Evolutionary conservation across 306 rosid genomes (phyloP), one percentile per base, ranked within the genome.

Genomic region (Prunus campanulata): DNA sequence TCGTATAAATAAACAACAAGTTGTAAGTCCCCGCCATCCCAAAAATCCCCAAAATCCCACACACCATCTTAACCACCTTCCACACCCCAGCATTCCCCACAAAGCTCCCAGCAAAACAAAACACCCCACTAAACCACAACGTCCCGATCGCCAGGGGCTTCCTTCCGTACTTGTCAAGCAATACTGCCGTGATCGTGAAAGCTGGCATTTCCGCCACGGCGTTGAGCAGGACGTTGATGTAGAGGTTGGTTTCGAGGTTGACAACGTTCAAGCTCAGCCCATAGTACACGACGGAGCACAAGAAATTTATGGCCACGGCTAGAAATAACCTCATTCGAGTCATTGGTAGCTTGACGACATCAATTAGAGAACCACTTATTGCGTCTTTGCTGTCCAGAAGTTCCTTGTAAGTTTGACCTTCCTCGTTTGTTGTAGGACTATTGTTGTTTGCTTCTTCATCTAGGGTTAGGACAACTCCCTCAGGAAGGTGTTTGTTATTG

Each of bases 11-110:
- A 60, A 90, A 94, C 74, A 94, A 44, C 79, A 94, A 52, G 29
- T 94, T 94, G 42, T 92, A 92, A 51, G 96, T 94, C 64, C 97
- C 98, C 0, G 98, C 98, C 96, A 94, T 27, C 72, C 98, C 98
- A 47, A 94, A 94, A 20, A 93, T 93, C 42, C 97, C 98, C 57
- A 93, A 74, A 68, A 93, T 29, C 42, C 95, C 98, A 57, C 95
- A 91, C 11, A 73, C 85, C 95, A 89, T 86, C 50, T 85, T 88
- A 67, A 79, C 81, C 30, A 81, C 55, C 55, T 85, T 91, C 93
- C 95, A 85, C 32, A 60, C 27, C 27, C 91, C 98, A 4, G 27
- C 50, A 27, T 61, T 81, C 3, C 76, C 39, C 66, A 81, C 59
- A 50, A 89, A 27, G 75, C 90, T 83, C 39, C 95, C 98, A 44